Conservation (phyloP, 2,329 filamentous ascomycete species). For the Fusarium staphyleae region DNA sequence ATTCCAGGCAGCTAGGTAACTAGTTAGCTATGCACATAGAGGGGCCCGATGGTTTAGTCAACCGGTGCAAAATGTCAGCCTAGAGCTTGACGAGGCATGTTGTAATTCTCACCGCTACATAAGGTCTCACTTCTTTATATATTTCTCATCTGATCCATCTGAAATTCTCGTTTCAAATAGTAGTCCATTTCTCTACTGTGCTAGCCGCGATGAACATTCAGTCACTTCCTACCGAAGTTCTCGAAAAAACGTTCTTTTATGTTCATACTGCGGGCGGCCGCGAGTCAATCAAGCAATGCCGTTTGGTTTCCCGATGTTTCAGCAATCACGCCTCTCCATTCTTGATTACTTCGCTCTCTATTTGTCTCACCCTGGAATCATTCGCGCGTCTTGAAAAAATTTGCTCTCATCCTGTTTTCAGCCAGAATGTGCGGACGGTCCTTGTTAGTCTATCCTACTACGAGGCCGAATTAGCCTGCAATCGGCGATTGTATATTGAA, state of each 20-base stretch:
- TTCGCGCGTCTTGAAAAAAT: neutral
- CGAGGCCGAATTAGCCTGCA: neutral
- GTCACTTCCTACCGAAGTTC: neutral
- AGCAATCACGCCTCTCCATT: neutral
- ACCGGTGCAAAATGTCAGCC: no score
- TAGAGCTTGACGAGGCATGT: no score
- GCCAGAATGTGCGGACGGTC: conserved; percentile 1
- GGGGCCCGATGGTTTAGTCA: no score
- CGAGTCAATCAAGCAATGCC: neutral
- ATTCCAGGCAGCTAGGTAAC: no score
- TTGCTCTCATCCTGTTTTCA: neutral
- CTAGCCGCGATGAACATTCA: neutral
- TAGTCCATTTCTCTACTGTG: no score
- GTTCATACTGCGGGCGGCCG: neutral
- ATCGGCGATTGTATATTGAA: neutral
- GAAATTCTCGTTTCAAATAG: no score
- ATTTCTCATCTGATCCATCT: no score
- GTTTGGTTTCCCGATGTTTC: conserved; percentile 3
- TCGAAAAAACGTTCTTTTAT: neutral
- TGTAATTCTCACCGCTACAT: no score
- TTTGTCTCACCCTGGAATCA: neutral
- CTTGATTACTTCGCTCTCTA: neutral
- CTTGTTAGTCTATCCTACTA: neutral
- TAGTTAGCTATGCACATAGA: no score
- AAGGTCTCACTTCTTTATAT: no score